phyloP scores from a whole-genome alignment of 1,284 basidiomycete genomes.

The Ustilago cynodontis region DNA sequence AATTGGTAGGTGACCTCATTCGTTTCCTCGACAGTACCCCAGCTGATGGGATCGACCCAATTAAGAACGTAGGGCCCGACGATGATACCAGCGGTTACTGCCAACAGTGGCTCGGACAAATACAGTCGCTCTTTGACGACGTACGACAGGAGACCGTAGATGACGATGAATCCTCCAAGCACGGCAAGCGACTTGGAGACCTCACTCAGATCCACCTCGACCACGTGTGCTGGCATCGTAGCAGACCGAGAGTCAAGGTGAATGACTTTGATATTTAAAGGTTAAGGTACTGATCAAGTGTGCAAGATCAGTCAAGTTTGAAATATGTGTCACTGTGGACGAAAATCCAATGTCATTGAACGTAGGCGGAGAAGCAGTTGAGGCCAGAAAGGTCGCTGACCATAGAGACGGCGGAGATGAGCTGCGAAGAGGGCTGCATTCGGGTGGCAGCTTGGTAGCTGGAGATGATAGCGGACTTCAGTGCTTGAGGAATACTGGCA shows the following conservation, averaged over 20 bases:
- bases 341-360: slow-evolving; percentile 44
- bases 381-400: slow-evolving; percentile 28
- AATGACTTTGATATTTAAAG: not conserved
- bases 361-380: slow-evolving; percentile 25
- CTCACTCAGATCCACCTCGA: slow-evolving; percentile 62
- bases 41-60: slow-evolving; percentile 65
- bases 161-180: slow-evolving; percentile 66
- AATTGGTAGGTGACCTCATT: slow-evolving; percentile 71
- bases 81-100: slow-evolving; percentile 63
- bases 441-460: slow-evolving; percentile 8
- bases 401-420: slow-evolving; percentile 22
- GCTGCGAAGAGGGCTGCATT: slow-evolving; percentile 34
- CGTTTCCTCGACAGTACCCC: slow-evolving; percentile 53
- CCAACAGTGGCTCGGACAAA: slow-evolving; percentile 66
- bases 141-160: slow-evolving; percentile 67
- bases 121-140: slow-evolving; percentile 67
- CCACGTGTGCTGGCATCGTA: slow-evolving; percentile 46
- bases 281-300: not conserved
- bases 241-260: not conserved
- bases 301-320: slow-evolving; percentile 19
- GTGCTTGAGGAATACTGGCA: slow-evolving; percentile 4
- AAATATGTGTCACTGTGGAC: slow-evolving; percentile 30
- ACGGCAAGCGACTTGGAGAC: slow-evolving; percentile 64
- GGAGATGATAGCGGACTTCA: slow-evolving; percentile 23
- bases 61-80: slow-evolving; percentile 65